phyloP scores from a whole-genome alignment of 805 yeast species.

The Metschnikowia continentalis region DNA sequence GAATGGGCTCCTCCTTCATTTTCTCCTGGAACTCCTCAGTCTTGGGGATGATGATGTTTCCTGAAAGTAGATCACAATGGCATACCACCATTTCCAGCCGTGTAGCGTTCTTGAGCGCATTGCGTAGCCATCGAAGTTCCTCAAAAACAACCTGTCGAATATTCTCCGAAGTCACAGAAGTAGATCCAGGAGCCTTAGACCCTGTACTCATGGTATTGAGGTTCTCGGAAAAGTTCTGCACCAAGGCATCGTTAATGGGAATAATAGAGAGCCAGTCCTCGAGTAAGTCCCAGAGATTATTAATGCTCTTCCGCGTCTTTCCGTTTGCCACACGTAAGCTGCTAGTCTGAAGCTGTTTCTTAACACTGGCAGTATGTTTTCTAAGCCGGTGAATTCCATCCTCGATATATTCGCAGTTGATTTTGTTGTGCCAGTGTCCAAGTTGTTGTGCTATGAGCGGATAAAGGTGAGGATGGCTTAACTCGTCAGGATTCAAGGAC shows the following conservation, averaged over 20 bases:
- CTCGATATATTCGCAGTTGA: conserved; percentile 45
- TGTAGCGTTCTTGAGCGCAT: conserved; percentile 28
- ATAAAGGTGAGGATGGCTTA: conserved; percentile 44
- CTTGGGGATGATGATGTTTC: conserved; percentile 60
- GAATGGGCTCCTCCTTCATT: background rate
- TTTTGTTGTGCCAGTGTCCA: conserved; percentile 64
- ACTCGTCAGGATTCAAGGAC: conserved; percentile 53
- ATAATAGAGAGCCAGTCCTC: conserved; percentile 60
- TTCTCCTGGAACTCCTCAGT: conserved; percentile 4
- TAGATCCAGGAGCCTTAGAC: no score
- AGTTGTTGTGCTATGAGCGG: conserved; percentile 60
- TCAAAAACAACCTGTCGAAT: conserved; percentile 36
- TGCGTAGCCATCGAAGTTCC: conserved; percentile 56
- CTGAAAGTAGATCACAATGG: conserved; percentile 72
- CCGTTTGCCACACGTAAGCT: background rate
- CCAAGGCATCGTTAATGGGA: conserved; percentile 45
- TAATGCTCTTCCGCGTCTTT: conserved; percentile 22
- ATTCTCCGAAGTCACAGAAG: conserved; percentile 20
- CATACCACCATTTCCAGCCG: conserved; percentile 57
- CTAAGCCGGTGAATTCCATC: conserved; percentile 41
- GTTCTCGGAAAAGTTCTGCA: conserved; percentile 34
- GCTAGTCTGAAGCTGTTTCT: conserved; percentile 5
- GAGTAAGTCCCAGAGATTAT: conserved; percentile 57
- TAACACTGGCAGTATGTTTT: conserved; percentile 20
- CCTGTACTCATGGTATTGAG: conserved; percentile 5